Evolutionary conservation across 345 rosid species (phyloP).

Genomic region (Eucalyptus brandiana): DNA sequence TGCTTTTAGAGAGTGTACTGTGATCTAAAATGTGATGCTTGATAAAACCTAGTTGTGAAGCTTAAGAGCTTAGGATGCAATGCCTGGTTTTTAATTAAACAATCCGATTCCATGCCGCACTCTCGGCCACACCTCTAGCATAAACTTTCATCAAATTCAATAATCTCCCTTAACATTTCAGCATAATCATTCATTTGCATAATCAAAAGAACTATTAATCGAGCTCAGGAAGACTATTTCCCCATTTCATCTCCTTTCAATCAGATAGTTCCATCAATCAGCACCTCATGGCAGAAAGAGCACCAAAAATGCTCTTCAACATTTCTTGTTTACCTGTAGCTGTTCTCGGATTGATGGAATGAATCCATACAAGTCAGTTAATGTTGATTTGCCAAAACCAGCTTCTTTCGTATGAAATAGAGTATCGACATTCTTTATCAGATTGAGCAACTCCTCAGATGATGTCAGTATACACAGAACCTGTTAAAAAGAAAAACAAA

Average conservation of each 20-base stretch:
- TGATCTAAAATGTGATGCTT: background rate
- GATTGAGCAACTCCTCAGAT: conserved; percentile 54
- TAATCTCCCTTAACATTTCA: background rate
- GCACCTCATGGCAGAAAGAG: background rate
- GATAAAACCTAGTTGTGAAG: background rate
- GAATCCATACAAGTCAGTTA: conserved; percentile 31
- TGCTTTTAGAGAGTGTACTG: background rate
- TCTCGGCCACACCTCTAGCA: background rate
- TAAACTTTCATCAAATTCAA: background rate
- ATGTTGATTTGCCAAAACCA: conserved; percentile 35
- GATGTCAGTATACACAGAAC: conserved; percentile 58
- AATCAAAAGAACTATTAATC: background rate
- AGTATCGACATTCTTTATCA: conserved; percentile 52
- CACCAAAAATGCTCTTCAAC: background rate
- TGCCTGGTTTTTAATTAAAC: background rate
- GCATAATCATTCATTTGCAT: background rate
- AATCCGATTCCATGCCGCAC: background rate
- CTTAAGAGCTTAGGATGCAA: background rate
- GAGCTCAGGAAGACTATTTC: background rate
- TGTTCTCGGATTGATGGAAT: conserved; percentile 68
- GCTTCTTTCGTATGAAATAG: conserved; percentile 54
- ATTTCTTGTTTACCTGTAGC: conserved; percentile 29
- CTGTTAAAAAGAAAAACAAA: conserved; percentile 14
- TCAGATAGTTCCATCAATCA: background rate
- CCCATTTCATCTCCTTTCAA: background rate